Evolutionary conservation across 2,329 filamentous ascomycete genomes (phyloP).

Genomic region (Cordyceps pruinosa): DNA sequence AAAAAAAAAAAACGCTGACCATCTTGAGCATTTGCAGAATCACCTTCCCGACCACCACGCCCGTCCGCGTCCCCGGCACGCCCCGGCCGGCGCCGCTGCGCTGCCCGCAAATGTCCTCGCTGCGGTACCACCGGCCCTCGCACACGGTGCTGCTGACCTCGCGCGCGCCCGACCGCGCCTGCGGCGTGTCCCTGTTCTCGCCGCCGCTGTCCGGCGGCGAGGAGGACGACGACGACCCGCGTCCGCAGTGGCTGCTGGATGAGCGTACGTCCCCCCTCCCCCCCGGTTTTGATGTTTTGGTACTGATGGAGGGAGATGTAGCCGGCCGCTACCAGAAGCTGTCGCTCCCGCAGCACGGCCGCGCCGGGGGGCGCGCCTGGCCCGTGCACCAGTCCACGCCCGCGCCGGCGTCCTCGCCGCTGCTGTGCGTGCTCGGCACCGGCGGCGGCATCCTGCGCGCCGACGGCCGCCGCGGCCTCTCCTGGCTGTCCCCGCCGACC

Average conservation of each 20-base stretch:
- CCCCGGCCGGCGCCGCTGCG: slow-evolving; percentile 24
- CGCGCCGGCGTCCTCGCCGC: slow-evolving; percentile 30
- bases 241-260: slow-evolving; percentile 33
- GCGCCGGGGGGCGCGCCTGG: slow-evolving; percentile 24
- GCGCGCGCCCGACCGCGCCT: slow-evolving; percentile 24
- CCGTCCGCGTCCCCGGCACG: slow-evolving; percentile 13
- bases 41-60: slow-evolving; percentile 15
- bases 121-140: slow-evolving; percentile 39
- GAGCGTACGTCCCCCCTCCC: slow-evolving; percentile 21
- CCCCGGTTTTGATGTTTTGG: background rate
- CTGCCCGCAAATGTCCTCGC: slow-evolving; percentile 37
- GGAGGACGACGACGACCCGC: slow-evolving; percentile 19
- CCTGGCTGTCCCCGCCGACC: slow-evolving; percentile 9
- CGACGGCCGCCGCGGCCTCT: slow-evolving; percentile 19
- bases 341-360: slow-evolving; percentile 21
- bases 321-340: slow-evolving; percentile 28
- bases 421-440: slow-evolving; percentile 43
- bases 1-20: background rate
- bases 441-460: slow-evolving; percentile 39
- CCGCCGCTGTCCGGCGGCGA: slow-evolving; percentile 25
- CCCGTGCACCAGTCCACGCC: slow-evolving; percentile 35
- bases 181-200: slow-evolving; percentile 32
- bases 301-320: slow-evolving; percentile 13
- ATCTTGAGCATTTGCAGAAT: slow-evolving; percentile 11
- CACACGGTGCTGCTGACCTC: slow-evolving; percentile 38